A percentile compares a stretch with the other conserved stretches of the same genome.
phyloP scores from a whole-genome alignment of 1,284 basidiomycete genomes.

The Dichomitus squalens region DNA sequence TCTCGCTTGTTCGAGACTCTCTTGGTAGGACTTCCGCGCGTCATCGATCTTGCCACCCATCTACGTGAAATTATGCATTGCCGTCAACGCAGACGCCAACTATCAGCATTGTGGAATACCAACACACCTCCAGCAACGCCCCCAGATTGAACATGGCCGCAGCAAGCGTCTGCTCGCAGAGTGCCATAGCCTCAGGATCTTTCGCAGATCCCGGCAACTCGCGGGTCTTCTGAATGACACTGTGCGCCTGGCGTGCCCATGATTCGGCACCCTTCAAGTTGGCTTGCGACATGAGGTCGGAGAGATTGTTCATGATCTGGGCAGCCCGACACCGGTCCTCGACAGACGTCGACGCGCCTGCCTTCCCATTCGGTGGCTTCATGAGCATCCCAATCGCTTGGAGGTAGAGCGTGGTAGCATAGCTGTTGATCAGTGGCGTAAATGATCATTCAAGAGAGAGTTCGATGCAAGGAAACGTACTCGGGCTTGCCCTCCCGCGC shows the following conservation, averaged over 20 bases:
- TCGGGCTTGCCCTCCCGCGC: conserved; percentile 56
- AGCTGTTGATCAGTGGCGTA: conserved; percentile 39
- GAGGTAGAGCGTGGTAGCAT: conserved; percentile 66
- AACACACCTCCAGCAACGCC: conserved; percentile 44
- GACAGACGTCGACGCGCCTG: conserved; percentile 32
- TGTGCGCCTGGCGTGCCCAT: conserved; percentile 61
- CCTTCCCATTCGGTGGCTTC: conserved; percentile 44
- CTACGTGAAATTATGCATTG: conserved; percentile 33
- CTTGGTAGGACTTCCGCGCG: conserved; percentile 47
- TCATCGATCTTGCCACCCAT: conserved; percentile 49
- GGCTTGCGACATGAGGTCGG: conserved; percentile 56
- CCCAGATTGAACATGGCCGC: conserved; percentile 67
- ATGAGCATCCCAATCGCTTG: conserved; percentile 68
- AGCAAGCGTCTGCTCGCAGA: conserved; percentile 61
- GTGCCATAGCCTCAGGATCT: conserved; percentile 28
- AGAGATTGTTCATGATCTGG: conserved; percentile 69
- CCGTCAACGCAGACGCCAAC: neutral
- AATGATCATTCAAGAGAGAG: neutral
- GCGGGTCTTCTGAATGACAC: conserved; percentile 46
- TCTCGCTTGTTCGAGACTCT: conserved; percentile 52
- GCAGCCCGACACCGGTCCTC: conserved; percentile 70
- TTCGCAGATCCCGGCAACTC: conserved; percentile 16
- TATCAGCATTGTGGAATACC: neutral
- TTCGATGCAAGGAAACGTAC: conserved; percentile 43
- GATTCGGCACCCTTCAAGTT: conserved; percentile 56